Percentiles rank a stretch among this genome's conserved stretches.
phyloP scores from a whole-genome alignment of 305 asterid species.

The Withania somnifera region DNA sequence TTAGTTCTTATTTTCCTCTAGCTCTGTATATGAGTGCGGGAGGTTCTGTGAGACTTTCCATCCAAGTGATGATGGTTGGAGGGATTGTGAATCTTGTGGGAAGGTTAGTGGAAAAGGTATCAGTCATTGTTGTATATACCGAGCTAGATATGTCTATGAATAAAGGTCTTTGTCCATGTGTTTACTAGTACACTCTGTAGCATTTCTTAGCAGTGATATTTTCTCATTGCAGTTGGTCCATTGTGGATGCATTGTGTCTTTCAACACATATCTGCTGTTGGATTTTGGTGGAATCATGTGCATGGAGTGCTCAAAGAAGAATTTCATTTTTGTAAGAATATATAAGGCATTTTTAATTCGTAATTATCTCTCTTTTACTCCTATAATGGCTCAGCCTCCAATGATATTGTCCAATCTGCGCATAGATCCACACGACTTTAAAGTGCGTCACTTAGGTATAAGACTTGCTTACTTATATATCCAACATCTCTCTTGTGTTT shows the following conservation, averaged over 20 bases:
- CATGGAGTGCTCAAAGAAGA: constrained; percentile 65
- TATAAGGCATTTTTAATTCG: neutral
- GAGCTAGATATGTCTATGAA: neutral
- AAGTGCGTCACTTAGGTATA: too few species aligned
- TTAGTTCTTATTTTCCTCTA: constrained; percentile 17
- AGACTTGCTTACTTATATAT: too few species aligned
- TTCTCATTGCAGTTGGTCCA: constrained; percentile 49
- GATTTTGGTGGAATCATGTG: constrained; percentile 77
- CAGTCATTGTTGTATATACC: neutral
- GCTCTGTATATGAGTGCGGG: constrained; percentile 53
- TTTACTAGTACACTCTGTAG: neutral
- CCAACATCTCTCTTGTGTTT: too few species aligned
- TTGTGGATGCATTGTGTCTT: constrained; percentile 76
- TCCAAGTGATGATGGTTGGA: constrained; percentile 65
- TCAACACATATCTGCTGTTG: constrained; percentile 48
- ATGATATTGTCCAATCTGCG: too few species aligned
- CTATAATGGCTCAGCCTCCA: too few species aligned
- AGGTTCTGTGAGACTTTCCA: constrained; percentile 76
- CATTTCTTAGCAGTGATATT: neutral
- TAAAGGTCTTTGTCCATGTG: neutral
- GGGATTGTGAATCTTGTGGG: constrained; percentile 78
- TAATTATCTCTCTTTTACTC: neutral
- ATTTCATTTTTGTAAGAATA: constrained; percentile 47
- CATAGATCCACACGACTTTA: too few species aligned
- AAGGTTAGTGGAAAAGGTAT: constrained; percentile 33